Evolutionary conservation across 345 rosid genomes (phyloP), one percentile per base, ranked within the genome.

Genomic region (Murraya koenigii): DNA sequence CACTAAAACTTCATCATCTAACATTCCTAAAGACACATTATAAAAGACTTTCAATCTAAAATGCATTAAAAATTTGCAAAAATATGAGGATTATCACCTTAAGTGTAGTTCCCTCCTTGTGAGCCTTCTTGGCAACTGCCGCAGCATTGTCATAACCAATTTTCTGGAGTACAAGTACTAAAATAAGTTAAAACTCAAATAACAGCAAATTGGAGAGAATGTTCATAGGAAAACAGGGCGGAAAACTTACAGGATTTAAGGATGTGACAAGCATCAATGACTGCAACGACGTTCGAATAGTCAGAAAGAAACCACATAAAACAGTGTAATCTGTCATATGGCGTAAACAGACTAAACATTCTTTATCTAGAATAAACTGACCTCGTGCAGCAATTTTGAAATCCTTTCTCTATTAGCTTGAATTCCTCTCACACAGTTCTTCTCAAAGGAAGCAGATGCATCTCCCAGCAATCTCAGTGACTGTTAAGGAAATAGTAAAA

Each of bases 201-300:
- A 9, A 56, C 8, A 32, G 52, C 52, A 35, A 32, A 30, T 33
- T 39, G 33, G 23, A 22, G 36, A 30, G 38, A 72, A 79, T 36
- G 26, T 36, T 55, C 75, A 75, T 9, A 70, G 11, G 74, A 20
- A 78, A 22, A 49, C 44, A 32, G 76, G 80, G 65, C 35, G 36
- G 69, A 79, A 68, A 65, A 81, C 98, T 92, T 85, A 94, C 99
- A 39, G 97, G 99, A 82, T 96, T 96, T 89, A 96, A 86, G 77
- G 98, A 89, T 71, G 99, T 94, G 84, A 96, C 98, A 47, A 94
- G 98, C 99, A 96, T 96, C 66, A 96, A 87, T 28, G 98, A 96
- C 99, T 94, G 89, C 89, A 85, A 75, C 66, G 23, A 54, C 75
- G 64, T 20, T 79, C 65, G 68, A 75, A 82, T 77, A 64, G 75